Evolutionary conservation across 768 basidiomycete species (phyloP).

Genomic region (Cystobasidium onofrii): DNA sequence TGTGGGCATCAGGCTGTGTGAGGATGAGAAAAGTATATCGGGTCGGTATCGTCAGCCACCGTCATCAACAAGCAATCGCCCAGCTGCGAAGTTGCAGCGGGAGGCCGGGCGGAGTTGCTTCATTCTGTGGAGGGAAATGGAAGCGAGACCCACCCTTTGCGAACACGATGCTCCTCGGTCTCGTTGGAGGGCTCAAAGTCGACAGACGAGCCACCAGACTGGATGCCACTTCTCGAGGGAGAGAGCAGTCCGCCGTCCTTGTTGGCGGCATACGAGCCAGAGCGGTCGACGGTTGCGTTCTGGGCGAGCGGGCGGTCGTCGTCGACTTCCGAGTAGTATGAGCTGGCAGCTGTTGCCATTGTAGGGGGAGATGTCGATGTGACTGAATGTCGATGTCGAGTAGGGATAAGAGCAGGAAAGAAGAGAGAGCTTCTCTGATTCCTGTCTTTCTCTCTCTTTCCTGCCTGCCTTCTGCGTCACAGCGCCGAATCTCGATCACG

Average conservation of each 20-base stretch:
- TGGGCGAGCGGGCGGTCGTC: neutral
- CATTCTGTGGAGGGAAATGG: too few relatives aligned
- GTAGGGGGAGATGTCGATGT: neutral
- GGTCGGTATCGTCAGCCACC: neutral
- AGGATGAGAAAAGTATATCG: neutral
- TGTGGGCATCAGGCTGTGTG: neutral
- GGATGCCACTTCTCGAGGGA: neutral
- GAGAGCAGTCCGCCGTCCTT: neutral
- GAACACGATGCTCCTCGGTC: neutral
- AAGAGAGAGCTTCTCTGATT: neutral
- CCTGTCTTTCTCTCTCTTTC: neutral
- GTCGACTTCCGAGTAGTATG: constrained; percentile 8
- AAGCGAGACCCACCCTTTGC: constrained; percentile 5
- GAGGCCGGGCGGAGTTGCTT: too few relatives aligned
- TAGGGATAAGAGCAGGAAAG: neutral
- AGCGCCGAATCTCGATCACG: neutral
- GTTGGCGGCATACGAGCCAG: neutral
- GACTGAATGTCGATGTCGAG: neutral
- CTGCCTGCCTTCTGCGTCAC: neutral
- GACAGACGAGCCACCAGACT: neutral
- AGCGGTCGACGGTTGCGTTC: neutral
- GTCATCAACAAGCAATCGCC: neutral
- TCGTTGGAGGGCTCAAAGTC: neutral
- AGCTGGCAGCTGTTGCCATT: constrained; percentile 11
- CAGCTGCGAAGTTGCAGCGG: too few relatives aligned